A percentile compares a stretch with the other conserved stretches of the same genome.
These are phyloP conservation scores for Plectosphaerella sp. DNA, from an alignment of 2,329 filamentous ascomycete genomes.

Conservation along the genomic window DNA sequence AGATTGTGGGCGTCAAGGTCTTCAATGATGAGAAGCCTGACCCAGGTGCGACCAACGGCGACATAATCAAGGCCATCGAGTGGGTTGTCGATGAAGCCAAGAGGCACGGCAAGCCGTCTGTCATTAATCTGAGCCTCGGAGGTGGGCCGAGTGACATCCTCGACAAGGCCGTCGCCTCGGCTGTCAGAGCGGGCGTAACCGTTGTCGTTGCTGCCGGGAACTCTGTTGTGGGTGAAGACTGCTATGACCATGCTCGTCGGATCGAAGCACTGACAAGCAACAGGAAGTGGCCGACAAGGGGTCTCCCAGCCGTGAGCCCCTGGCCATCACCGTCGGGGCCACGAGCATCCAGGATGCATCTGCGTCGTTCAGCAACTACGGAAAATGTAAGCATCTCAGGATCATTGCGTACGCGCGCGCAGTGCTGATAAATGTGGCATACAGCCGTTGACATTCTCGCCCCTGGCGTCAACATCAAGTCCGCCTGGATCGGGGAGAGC, in stretches of 20 bases:
- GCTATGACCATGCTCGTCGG: constrained; percentile 27
- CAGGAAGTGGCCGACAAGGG: background rate
- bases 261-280: background rate
- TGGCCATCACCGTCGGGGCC: constrained; percentile 46
- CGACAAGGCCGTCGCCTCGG: constrained; percentile 35
- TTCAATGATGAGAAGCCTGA: constrained; percentile 19
- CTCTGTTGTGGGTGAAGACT: constrained; percentile 15
- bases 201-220: constrained; percentile 44
- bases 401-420: no score
- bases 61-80: constrained; percentile 4
- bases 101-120: constrained; percentile 19
- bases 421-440: constrained; percentile 6
- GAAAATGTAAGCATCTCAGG: background rate
- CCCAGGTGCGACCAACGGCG: constrained; percentile 6
- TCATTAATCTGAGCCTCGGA: constrained; percentile 42
- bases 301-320: constrained; percentile 39
- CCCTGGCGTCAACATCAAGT: constrained; percentile 40
- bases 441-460: constrained; percentile 42
- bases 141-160: constrained; percentile 25
- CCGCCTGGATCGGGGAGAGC: constrained; percentile 32
- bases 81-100: constrained; percentile 9
- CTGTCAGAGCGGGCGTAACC: constrained; percentile 33
- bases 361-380: constrained; percentile 46
- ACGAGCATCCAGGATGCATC: constrained; percentile 29
- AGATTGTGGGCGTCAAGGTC: constrained; percentile 39